Base-by-base conservation (phyloP, 1,284 basidiomycete species). In the Bjerkandera adusta region DNA sequence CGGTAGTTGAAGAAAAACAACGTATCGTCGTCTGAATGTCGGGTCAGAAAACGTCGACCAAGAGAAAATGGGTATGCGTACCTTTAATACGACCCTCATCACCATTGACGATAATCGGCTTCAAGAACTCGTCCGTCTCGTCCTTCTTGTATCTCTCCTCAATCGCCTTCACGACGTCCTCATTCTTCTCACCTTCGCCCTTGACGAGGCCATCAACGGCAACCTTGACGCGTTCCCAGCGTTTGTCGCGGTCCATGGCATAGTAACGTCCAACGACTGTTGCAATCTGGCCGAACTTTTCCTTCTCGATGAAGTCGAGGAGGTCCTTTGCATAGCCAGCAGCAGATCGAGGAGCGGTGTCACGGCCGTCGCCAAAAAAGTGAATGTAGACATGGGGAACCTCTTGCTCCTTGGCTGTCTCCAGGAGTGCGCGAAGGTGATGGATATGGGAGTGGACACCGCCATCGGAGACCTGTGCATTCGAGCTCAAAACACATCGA, bases 1-100 rank as follows among this genome's bases (percentile, higher is more conserved):
- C 92, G 86, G 68, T 95, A 95, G 75, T 96, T 96, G 82, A 94
- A 96, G 70, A 89, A 85, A 78, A 93, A 95, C 7, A 95, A 60
- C 0, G 92, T 93, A 64, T 94, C 92, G 39, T 66, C 68, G 26
- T 84, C 82, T 68, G 34, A 16, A 13, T 27, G 13, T 21, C 6
- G 5, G 33, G 36, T 8, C 43, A 33, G 10, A 13, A 26, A 5
- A 25, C 15, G 10, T 32, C 11, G 18, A 26, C 30, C 36, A 25
- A 16, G 18, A 48, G 55, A 56, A 30, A 22, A 42, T 8, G 29
- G 18, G 11, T 22, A 22, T 29, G 41, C 57, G 8, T 49, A 87
- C 89, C 86, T 67, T 93, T 85, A 62, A 95, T 83, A 39, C 91
- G 74, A 5, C 88, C 87, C 36, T 83, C 79, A 15, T 81, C 81